Conservation (phyloP, 1,284 basidiomycete genomes). For the Tremellales sp. region DNA sequence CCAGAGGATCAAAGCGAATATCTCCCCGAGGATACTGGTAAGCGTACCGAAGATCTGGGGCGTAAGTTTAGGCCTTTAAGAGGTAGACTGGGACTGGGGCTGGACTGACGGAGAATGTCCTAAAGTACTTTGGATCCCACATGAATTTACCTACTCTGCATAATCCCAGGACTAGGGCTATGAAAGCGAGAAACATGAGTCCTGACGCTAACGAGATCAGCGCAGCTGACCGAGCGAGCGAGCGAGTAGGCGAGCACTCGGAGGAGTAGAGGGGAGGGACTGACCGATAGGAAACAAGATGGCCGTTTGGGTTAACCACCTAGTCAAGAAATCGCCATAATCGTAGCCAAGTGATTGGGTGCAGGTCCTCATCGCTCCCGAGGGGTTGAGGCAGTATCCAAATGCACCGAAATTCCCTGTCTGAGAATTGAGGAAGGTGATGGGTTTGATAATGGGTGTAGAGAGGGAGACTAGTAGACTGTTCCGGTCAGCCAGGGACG, state of each 20-base stretch:
- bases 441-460: constrained; percentile 24
- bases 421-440: constrained; percentile 18
- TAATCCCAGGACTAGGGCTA: constrained; percentile 22
- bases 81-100: not conserved
- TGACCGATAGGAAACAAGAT: constrained; percentile 30
- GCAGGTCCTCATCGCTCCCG: too few relatives aligned
- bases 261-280: too few relatives aligned
- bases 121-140: constrained; percentile 30
- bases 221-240: not conserved
- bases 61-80: not conserved
- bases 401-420: constrained; percentile 21
- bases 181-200: constrained; percentile 23
- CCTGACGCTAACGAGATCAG: constrained; percentile 12
- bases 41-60: constrained; percentile 19
- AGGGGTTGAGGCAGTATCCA: constrained; percentile 26
- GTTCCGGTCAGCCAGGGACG: not conserved
- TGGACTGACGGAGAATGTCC: constrained; percentile 22
- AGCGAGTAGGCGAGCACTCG: constrained; percentile 6
- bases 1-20: constrained; percentile 26
- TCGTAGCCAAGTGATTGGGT: too few relatives aligned
- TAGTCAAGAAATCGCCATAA: constrained; percentile 9
- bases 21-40: constrained; percentile 17
- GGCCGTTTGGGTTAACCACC: constrained; percentile 22
- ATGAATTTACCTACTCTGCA: constrained; percentile 19
- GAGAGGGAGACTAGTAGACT: constrained; percentile 29